Evolutionary conservation across 1,284 basidiomycete species (phyloP), one percentile per base, ranked within the genome.

Genomic region (Pseudozyma flocculosa): DNA sequence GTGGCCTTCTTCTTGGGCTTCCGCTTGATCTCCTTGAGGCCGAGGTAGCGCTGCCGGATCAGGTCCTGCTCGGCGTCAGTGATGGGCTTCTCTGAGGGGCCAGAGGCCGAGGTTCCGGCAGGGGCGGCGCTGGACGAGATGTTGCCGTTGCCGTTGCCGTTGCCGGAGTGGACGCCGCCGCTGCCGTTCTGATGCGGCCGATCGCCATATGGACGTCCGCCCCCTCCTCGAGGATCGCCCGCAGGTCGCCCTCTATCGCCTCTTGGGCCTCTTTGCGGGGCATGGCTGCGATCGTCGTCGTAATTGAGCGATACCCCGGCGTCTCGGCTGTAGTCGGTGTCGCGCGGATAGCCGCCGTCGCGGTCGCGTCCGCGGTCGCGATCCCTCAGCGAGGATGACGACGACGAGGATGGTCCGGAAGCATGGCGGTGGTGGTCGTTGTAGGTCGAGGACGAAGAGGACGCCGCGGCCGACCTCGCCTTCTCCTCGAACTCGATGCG

Each of bases 1-100:
- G 93, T 91, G 70, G 88, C 89, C 84, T 89, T 89, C 80, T 92
- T 94, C 50, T 91, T 86, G 79, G 90, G 90, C 40, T 89, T 87
- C 80, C 93, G 93, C 83, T 92, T 59, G n/a, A 55, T 59, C 30
- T 67, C 92, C 26, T 70, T 61, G 42, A 65, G 51, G 11, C 74
- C 73, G 21, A 76, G 62, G 50, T 75, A 75, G 17, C 69, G 54
- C 36, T 68, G 51, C 26, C 64, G 59, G 41, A 76, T 70, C 4
- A 61, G 47, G 7, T 57, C 57, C 38, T 69, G 62, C 45, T 72
- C 67, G 29, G 60, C 47, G 50, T 67, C 63, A 18, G 67, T 70
- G 38, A 72, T 23, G 2, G 58, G 36, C 32, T 13, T 5, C 10
- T 34, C 32, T 5, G 32, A 34, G 15, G 32, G 3, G 11, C 14